Percentiles rank a stretch among this genome's conserved stretches.
Evolutionary conservation across 164 flowering plant genomes (phyloP).

Genomic region (Amborella trichopoda): DNA sequence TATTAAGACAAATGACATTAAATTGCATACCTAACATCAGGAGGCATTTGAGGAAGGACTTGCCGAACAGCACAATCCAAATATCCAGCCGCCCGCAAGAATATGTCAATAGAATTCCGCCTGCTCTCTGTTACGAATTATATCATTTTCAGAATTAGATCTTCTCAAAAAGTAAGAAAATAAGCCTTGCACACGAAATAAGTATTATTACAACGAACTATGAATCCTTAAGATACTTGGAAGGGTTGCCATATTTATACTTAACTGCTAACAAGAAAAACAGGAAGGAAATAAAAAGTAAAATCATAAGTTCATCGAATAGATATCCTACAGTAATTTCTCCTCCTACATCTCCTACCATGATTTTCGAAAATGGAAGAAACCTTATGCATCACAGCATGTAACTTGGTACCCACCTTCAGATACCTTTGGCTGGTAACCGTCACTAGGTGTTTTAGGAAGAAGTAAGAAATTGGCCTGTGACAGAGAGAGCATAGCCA

Average conservation of each 20-base stretch:
- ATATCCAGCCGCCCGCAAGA: slow-evolving; percentile 90
- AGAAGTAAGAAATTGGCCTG: slow-evolving; percentile 84
- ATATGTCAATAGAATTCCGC: slow-evolving; percentile 61
- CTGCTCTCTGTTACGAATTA: slow-evolving; percentile 56
- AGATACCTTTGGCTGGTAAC: slow-evolving; percentile 81
- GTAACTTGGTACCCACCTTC: slow-evolving; percentile 44
- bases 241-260: too few relatives aligned
- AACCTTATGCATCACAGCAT: not conserved
- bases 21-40: slow-evolving; percentile 51
- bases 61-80: slow-evolving; percentile 79
- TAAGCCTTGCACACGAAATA: too few relatives aligned
- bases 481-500: slow-evolving; percentile 76
- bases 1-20: not conserved
- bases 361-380: not conserved
- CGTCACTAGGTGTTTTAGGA: slow-evolving; percentile 74
- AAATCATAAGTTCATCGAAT: too few relatives aligned
- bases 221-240: too few relatives aligned
- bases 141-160: too few relatives aligned
- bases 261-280: not conserved
- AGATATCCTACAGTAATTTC: too few relatives aligned
- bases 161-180: too few relatives aligned
- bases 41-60: slow-evolving; percentile 70
- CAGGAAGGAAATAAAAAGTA: not conserved
- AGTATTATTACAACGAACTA: too few relatives aligned
- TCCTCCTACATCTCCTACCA: too few relatives aligned